Conservation (phyloP, 148 eudicot genomes). For the Linanthus parryae region DNA sequence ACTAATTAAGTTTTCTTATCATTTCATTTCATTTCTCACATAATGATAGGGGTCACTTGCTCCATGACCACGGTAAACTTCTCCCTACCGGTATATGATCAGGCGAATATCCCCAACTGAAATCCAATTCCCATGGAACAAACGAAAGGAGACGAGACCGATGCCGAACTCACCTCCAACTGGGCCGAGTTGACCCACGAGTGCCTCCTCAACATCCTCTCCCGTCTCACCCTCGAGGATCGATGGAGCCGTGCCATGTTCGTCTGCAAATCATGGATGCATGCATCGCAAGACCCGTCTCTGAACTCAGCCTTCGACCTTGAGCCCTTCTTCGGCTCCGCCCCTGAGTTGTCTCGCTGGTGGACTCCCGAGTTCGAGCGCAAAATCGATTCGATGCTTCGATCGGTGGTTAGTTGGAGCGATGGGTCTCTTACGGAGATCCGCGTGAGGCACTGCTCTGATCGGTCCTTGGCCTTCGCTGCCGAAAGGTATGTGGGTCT, state of each 20-base stretch:
- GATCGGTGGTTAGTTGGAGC: constrained; percentile 52
- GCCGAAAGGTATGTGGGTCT: constrained; percentile 85
- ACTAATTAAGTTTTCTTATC: too few species aligned
- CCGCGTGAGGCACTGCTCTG: constrained; percentile 81
- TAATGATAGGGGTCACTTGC: too few species aligned
- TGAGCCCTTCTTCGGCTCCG: constrained; percentile 52
- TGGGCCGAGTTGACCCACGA: constrained; percentile 91
- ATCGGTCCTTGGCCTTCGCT: constrained; percentile 47
- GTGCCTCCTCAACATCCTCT: constrained; percentile 67
- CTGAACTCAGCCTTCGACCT: constrained; percentile 59
- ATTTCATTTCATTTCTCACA: too few species aligned
- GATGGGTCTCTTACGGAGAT: constrained; percentile 49
- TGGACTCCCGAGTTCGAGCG: constrained; percentile 71
- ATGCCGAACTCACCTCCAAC: constrained; percentile 23
- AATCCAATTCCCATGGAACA: too few species aligned
- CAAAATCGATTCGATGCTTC: constrained; percentile 59
- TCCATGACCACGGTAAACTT: too few species aligned
- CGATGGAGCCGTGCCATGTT: constrained; percentile 59
- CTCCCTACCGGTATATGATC: too few species aligned
- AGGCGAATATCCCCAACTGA: too few species aligned
- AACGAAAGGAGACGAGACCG: constrained; percentile 4
- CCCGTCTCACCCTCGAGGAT: constrained; percentile 57
- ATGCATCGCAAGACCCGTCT: constrained; percentile 61
- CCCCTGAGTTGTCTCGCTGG: constrained; percentile 55
- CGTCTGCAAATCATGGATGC: constrained; percentile 78